Base-by-base conservation (phyloP, 768 basidiomycete genomes). In the Lactifluus volemus region DNA sequence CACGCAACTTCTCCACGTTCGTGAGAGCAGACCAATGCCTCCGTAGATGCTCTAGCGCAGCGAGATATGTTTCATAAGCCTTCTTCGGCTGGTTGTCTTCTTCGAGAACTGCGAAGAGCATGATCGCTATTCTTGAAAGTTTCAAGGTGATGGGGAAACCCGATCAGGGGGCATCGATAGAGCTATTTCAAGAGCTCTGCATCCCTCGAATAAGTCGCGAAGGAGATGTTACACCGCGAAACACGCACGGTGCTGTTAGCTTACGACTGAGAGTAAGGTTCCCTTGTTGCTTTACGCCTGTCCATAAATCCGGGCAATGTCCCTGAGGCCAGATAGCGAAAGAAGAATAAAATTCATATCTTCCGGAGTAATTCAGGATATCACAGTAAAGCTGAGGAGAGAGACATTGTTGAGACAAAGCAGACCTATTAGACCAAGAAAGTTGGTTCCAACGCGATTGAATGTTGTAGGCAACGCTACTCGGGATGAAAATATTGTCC, bases 241-340 rank as follows among this genome's bases (percentile, higher is more conserved):
- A 7, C 49, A 71, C 79, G 56, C 58, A 88, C 88, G 80, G 77
- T 53, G 70, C 67, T 39, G 88, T 74, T 67, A 78, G 83, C 36
- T 75, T 74, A 60, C 78, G 76, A 64, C 84, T 82, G 55, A 79
- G 69, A 10, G 71, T 72, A 10, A 78, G 65, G 67, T 89, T 81
- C 2, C 79, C 81, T 58, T 81, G 78, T 55, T 82, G 73, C 60
- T 78, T 78, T 47, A 90, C 75, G 3, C 84, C 88, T 3, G 77
- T 78, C 6, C 86, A 83, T 38, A 90, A 75, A 70, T 89, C 86
- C 34, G 73, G 70, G 5, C 85, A 80, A 2, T 89, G 70, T 64
- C 84, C 81, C 11, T 70, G 68, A 2, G 88, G 88, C 87, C 86
- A 90, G 63, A 84, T 76, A 0, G 81, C 83, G 71, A 86, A 74